These are phyloP conservation scores for Leucoagaricus sp. DNA, from an alignment of 1,284 basidiomycete species.

Conservation along the genomic window DNA sequence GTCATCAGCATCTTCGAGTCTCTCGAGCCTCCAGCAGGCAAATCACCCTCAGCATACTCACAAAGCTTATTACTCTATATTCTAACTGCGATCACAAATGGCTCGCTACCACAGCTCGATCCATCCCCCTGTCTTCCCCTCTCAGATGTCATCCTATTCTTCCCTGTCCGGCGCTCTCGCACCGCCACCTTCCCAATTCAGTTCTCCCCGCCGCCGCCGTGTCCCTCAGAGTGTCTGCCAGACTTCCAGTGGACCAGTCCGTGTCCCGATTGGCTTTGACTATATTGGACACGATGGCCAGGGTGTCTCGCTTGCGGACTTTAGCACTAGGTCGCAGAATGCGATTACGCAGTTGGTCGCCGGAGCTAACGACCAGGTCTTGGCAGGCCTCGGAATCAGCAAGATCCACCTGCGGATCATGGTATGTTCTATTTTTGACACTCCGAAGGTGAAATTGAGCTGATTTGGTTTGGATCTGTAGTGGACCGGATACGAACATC, in stretches of 20 bases:
- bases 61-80: slow-evolving; percentile 7
- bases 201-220: slow-evolving; percentile 32
- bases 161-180: slow-evolving; percentile 34
- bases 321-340: slow-evolving; percentile 32
- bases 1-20: slow-evolving; percentile 1
- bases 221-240: slow-evolving; percentile 37
- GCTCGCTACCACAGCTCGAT: slow-evolving; percentile 39
- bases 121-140: slow-evolving; percentile 35
- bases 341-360: slow-evolving; percentile 37
- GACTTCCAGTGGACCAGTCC: slow-evolving; percentile 2
- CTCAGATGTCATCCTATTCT: slow-evolving; percentile 34
- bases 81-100: slow-evolving; percentile 21
- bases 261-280: slow-evolving; percentile 37
- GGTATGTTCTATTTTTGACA: slow-evolving; percentile 21
- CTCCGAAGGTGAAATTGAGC: slow-evolving; percentile 19
- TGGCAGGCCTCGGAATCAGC: slow-evolving; percentile 29
- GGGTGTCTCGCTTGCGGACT: slow-evolving; percentile 44
- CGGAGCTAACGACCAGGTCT: slow-evolving; percentile 38
- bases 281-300: slow-evolving; percentile 38
- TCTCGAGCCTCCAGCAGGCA: slow-evolving; percentile 1
- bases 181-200: slow-evolving; percentile 18
- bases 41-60: not conserved
- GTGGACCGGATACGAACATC: slow-evolving; percentile 50
- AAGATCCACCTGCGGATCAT: slow-evolving; percentile 37
- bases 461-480: slow-evolving; percentile 20